Conservation (phyloP, 768 basidiomycete genomes). For the Termitomyces sp. region DNA sequence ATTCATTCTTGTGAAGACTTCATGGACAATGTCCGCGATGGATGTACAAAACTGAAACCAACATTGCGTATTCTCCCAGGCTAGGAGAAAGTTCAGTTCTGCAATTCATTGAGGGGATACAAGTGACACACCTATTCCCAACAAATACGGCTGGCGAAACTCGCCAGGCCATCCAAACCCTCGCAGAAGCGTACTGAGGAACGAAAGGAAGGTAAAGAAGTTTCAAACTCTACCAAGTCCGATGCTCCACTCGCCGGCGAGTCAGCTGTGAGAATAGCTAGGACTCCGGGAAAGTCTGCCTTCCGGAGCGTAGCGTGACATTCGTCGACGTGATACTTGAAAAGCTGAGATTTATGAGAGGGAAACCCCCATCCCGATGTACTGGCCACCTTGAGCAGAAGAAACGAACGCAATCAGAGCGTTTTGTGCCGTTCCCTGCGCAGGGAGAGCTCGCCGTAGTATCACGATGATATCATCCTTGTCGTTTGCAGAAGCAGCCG, state of each 20-base stretch:
- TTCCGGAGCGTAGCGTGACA: conserved; percentile 48
- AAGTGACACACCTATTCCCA: too few relatives aligned
- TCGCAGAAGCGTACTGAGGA: too few relatives aligned
- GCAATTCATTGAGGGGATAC: not conserved
- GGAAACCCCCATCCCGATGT: conserved; percentile 58
- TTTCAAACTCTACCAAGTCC: too few relatives aligned
- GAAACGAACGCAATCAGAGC: conserved; percentile 58
- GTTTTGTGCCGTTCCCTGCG: conserved; percentile 17
- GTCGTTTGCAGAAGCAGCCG: too few relatives aligned
- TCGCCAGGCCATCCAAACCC: too few relatives aligned
- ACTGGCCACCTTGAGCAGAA: conserved; percentile 70
- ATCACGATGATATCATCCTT: too few relatives aligned
- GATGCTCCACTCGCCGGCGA: too few relatives aligned
- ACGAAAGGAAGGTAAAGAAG: too few relatives aligned
- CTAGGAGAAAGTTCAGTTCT: conserved; percentile 28
- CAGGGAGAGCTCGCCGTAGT: too few relatives aligned
- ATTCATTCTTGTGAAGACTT: conserved; percentile 18
- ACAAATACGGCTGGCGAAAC: too few relatives aligned
- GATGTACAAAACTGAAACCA: conserved; percentile 40
- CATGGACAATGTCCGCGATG: conserved; percentile 29
- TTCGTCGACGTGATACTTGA: conserved; percentile 48
- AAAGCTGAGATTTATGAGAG: conserved; percentile 37
- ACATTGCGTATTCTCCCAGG: conserved; percentile 71
- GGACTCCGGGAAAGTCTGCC: conserved; percentile 47
- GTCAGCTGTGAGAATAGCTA: conserved; percentile 34